phyloP scores from a whole-genome alignment of 805 yeast species.

The Monosporozyma servazzii region DNA sequence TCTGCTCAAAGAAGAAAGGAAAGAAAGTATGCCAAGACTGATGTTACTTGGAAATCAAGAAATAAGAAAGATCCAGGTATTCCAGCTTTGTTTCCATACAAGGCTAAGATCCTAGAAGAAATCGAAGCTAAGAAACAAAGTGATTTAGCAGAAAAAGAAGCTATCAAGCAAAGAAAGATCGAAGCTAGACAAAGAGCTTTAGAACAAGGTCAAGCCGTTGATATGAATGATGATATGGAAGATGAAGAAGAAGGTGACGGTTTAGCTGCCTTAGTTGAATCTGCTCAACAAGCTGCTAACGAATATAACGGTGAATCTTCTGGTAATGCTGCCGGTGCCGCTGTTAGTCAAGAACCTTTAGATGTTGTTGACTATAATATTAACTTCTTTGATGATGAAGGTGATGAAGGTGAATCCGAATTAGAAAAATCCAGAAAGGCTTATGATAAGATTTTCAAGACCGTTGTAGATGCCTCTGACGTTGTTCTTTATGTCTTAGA shows the following conservation, averaged over 20 bases:
- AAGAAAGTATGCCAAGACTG: conserved; percentile 73
- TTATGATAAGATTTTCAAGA: conserved; percentile 86
- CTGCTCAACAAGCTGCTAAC: conserved; percentile 83
- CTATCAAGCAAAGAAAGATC: conserved; percentile 41
- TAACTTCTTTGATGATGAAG: conserved; percentile 35
- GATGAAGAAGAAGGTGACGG: conserved; percentile 40
- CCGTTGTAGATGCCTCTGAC: conserved; percentile 87
- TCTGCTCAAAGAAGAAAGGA: conserved; percentile 85
- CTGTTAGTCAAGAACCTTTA: conserved; percentile 23
- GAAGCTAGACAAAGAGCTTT: conserved; percentile 32
- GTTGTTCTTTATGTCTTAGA: conserved; percentile 89
- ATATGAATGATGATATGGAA: conserved; percentile 32
- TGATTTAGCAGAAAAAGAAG: conserved; percentile 46
- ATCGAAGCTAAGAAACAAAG: conserved; percentile 54
- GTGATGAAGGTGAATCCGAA: conserved; percentile 38
- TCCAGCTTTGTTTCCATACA: conserved; percentile 91
- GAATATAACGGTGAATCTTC: conserved; percentile 48
- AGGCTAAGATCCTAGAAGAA: conserved; percentile 66
- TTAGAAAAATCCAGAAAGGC: conserved; percentile 77
- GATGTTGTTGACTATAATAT: conserved; percentile 44
- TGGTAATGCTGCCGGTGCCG: conserved; percentile 33
- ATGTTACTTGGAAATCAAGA: conserved; percentile 87
- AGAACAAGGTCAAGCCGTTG: conserved; percentile 31
- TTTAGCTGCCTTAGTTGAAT: conserved; percentile 76
- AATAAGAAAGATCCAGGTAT: conserved; percentile 85